A percentile compares a stretch with the other conserved stretches of the same genome.
These are phyloP conservation scores for Candida argentea DNA, from an alignment of 805 yeast species.

Conservation along the genomic window DNA sequence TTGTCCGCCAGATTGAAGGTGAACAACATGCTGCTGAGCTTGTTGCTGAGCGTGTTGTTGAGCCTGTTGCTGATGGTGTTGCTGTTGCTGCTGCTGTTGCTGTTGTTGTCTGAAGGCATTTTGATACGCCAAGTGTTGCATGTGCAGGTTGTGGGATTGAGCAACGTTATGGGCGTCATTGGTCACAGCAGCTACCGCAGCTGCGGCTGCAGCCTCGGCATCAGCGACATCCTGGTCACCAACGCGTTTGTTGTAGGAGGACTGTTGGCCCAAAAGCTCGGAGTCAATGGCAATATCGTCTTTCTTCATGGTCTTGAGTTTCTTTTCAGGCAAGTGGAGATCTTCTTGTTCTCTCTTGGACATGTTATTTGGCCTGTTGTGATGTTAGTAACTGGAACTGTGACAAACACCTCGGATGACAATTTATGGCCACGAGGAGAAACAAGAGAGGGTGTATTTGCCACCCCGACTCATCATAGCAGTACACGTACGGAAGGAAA, in stretches of 20 bases:
- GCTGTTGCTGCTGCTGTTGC: slow-evolving; percentile 15
- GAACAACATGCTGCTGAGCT: slow-evolving; percentile 2
- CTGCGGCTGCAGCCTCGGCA: slow-evolving; percentile 20
- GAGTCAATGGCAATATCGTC: slow-evolving; percentile 28
- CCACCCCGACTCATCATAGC: too few species aligned
- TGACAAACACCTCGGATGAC: too few species aligned
- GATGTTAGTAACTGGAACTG: too few species aligned
- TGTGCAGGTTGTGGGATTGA: slow-evolving; percentile 9
- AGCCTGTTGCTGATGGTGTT: slow-evolving; percentile 10
- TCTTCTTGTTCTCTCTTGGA: slow-evolving; percentile 8
- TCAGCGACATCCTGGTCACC: slow-evolving; percentile 16
- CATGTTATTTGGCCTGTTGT: too few species aligned
- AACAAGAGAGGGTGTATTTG: too few species aligned
- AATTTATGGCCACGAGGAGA: too few species aligned
- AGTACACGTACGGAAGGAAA: too few species aligned
- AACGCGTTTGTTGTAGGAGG: slow-evolving; percentile 12
- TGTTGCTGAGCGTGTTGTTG: slow-evolving; percentile 3
- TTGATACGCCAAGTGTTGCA: slow-evolving; percentile 11
- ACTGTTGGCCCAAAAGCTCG: slow-evolving; percentile 33
- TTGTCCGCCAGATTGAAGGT: slow-evolving; percentile 8
- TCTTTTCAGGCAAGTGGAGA: slow-evolving; percentile 5
- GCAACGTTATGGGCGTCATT: slow-evolving; percentile 8
- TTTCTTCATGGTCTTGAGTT: slow-evolving; percentile 7
- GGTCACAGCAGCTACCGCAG: slow-evolving; percentile 14
- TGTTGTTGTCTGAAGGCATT: slow-evolving; percentile 10